These are phyloP conservation scores for Coemansia sp. DNA, from an alignment of 192 early-diverging fungal species.

Conservation along the genomic window DNA sequence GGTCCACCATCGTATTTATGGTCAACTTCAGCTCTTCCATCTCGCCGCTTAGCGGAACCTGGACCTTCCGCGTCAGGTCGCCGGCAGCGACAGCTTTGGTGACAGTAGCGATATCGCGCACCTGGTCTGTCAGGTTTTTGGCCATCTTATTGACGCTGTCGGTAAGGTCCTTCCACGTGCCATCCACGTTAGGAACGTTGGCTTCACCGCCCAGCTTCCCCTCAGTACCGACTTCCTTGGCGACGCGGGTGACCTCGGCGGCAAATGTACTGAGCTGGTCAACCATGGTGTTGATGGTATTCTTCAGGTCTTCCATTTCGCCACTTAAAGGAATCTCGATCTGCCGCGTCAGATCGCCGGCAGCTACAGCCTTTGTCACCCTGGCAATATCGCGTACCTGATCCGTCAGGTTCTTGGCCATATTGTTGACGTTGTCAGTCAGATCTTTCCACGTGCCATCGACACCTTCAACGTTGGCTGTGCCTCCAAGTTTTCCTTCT, in stretches of 20 bases:
- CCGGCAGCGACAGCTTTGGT: conserved; percentile 64
- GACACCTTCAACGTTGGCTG: conserved; percentile 61
- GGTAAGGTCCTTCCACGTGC: conserved; percentile 66
- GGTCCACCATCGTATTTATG: conserved; percentile 48
- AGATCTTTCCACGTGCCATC: conserved; percentile 68
- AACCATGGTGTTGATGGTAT: conserved; percentile 67
- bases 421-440: conserved; percentile 67
- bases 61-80: conserved; percentile 58
- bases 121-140: conserved; percentile 59
- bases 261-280: conserved; percentile 62
- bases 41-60: conserved; percentile 63
- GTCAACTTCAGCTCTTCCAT: conserved; percentile 64
- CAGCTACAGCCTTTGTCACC: conserved; percentile 65
- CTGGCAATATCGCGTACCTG: conserved; percentile 63
- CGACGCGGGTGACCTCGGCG: conserved; percentile 63
- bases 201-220: conserved; percentile 67
- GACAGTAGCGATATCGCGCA: conserved; percentile 55
- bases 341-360: conserved; percentile 59
- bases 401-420: conserved; percentile 65
- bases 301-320: conserved; percentile 59
- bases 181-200: conserved; percentile 58
- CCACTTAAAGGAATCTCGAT: conserved; percentile 57
- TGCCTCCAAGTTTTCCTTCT: conserved; percentile 66
- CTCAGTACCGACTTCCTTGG: conserved; percentile 66
- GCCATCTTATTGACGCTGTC: conserved; percentile 61